Evolutionary conservation across 73 alveolate species (phyloP).

Genomic region (Paramecium caudatum): DNA sequence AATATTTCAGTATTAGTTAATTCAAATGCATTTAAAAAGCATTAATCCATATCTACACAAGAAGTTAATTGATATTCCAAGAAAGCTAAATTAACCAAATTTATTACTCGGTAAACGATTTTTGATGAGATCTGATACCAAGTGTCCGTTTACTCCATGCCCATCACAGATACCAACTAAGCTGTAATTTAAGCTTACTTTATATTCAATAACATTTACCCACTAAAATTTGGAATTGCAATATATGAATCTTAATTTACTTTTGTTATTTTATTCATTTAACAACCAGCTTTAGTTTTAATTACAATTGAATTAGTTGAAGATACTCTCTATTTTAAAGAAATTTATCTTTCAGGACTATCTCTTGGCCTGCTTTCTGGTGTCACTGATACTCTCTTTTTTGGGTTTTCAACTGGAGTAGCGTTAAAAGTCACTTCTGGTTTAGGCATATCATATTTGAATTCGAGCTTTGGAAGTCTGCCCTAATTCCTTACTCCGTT

Average conservation of each 20-base stretch:
- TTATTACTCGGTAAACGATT: conserved; percentile 60
- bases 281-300: conserved; percentile 74
- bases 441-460: conserved; percentile 11
- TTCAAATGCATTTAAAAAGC: conserved; percentile 60
- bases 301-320: neutral
- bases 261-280: conserved; percentile 49
- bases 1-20: conserved; percentile 65
- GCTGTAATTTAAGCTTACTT: conserved; percentile 3
- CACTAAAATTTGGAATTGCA: conserved; percentile 29
- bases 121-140: conserved; percentile 63
- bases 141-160: conserved; percentile 76
- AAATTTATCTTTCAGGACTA: conserved; percentile 9
- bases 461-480: conserved; percentile 35
- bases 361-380: conserved; percentile 30
- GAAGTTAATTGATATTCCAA: conserved; percentile 40
- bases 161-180: conserved; percentile 76
- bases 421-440: neutral
- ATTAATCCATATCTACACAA: conserved; percentile 42
- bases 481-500: neutral
- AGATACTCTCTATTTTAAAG: no score
- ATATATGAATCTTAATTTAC: conserved; percentile 68
- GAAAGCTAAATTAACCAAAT: conserved; percentile 20
- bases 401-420: conserved; percentile 5
- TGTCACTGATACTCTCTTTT: neutral
- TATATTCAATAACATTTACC: conserved; percentile 18